Conservation (phyloP, 2,329 filamentous ascomycete genomes). For the Fusarium austroafricanum region DNA sequence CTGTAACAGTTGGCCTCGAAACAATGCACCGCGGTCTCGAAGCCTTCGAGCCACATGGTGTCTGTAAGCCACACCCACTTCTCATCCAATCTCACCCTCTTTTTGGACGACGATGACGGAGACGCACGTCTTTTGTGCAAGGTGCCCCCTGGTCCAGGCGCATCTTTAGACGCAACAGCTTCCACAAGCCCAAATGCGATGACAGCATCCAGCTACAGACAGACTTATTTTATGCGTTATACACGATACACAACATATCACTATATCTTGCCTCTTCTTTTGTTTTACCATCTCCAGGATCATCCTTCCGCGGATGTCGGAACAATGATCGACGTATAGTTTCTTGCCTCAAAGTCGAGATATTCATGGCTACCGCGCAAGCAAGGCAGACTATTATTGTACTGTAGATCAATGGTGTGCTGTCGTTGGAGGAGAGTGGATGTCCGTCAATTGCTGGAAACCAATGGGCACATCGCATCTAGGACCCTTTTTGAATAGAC, state of each 20-base stretch:
- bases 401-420: constrained; percentile 38
- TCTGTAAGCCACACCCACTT: constrained; percentile 13
- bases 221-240: neutral
- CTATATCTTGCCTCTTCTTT: neutral
- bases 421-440: constrained; percentile 28
- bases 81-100: constrained; percentile 12
- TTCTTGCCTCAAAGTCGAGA: constrained; percentile 8
- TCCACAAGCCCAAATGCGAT: constrained; percentile 14
- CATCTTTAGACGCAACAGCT: constrained; percentile 15
- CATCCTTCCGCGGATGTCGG: neutral
- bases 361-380: neutral
- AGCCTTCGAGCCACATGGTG: constrained; percentile 32
- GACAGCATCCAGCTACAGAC: constrained; percentile 22
- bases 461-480: constrained; percentile 12
- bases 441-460: neutral
- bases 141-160: constrained; percentile 17
- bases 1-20: constrained; percentile 14
- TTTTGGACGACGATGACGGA: constrained; percentile 25
- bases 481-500: constrained; percentile 25
- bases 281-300: neutral
- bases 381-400: constrained; percentile 23
- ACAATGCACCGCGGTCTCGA: constrained; percentile 17
- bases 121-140: constrained; percentile 12
- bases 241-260: neutral
- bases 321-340: constrained; percentile 8